phyloP scores from a whole-genome alignment of 306 rosid species.

The Sicyos baderoa region DNA sequence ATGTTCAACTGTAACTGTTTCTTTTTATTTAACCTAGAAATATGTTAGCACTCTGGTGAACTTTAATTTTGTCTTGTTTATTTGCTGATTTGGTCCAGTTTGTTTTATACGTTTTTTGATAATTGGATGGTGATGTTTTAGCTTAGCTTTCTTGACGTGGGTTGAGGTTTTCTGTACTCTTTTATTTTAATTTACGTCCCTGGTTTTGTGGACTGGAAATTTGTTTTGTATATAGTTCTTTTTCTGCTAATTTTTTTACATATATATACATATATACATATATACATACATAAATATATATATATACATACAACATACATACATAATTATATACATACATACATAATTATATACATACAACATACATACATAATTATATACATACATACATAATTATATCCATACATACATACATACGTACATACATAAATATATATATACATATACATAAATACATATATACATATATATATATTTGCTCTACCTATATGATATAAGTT shows the following conservation, averaged over 20 bases:
- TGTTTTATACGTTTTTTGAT: not conserved
- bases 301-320: no score
- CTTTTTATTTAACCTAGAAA: not conserved
- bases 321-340: no score
- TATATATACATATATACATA: no score
- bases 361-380: no score
- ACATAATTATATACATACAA: no score
- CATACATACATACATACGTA: no score
- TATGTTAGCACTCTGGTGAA: not conserved
- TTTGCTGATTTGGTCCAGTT: not conserved
- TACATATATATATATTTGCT: not conserved
- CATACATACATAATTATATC: no score
- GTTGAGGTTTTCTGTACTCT: not conserved
- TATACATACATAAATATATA: no score
- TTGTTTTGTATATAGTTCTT: not conserved
- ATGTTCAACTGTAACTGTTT: not conserved
- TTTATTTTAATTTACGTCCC: not conserved
- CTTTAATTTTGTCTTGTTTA: not conserved
- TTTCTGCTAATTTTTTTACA: not conserved
- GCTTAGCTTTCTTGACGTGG: not conserved
- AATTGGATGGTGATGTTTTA: not conserved
- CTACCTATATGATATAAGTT: not conserved
- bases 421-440: no score
- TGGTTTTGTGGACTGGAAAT: not conserved
- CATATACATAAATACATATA: no score